phyloP scores from a whole-genome alignment of 495 filamentous ascomycete genomes.

The Hyaloscypha hepaticicola region DNA sequence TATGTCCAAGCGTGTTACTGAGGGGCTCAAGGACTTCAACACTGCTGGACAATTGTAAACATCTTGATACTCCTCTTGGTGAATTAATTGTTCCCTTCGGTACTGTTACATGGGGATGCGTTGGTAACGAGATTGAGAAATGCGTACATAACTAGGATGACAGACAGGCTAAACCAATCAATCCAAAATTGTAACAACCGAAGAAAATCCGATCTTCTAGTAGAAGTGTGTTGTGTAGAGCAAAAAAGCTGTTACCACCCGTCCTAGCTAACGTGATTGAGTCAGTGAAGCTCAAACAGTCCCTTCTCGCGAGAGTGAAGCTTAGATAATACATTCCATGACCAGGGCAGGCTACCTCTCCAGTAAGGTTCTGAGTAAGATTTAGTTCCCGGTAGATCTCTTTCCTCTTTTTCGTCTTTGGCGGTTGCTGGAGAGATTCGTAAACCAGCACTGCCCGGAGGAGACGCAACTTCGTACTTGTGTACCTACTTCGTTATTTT shows the following conservation, averaged over 20 bases:
- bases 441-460: background rate
- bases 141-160: background rate
- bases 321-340: no score
- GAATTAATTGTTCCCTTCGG: conserved; percentile 1
- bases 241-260: no score
- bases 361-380: background rate
- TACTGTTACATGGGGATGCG: conserved; percentile 5
- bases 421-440: background rate
- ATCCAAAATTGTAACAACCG: conserved; percentile 5
- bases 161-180: conserved; percentile 3
- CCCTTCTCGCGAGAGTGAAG: no score
- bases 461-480: background rate
- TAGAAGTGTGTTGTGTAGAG: no score
- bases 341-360: background rate
- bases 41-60: conserved; percentile 79
- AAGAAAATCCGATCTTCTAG: background rate
- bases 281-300: background rate
- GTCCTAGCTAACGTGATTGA: background rate
- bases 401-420: background rate
- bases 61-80: background rate
- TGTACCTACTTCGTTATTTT: background rate
- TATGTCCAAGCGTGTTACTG: conserved; percentile 78
- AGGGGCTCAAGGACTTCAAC: conserved; percentile 89
- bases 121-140: background rate
- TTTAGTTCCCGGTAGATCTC: background rate